phyloP scores from a whole-genome alignment of 495 filamentous ascomycete genomes.

The Echria macrotheca region DNA sequence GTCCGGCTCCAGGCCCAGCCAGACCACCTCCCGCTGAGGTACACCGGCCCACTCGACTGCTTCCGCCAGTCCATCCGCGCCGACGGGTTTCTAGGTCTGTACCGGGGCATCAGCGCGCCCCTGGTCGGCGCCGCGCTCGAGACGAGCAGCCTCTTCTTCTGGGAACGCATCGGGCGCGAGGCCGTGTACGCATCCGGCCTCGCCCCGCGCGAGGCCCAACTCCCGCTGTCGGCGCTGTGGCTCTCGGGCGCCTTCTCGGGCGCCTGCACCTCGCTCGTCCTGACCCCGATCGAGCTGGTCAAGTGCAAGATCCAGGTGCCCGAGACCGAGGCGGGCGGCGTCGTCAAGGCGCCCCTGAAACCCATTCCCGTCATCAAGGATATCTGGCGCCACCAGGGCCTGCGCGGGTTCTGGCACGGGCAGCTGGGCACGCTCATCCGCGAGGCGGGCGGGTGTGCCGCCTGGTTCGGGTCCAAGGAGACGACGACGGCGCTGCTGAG shows the following conservation, averaged over 20 bases:
- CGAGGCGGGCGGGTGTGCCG: slow-evolving; percentile 86
- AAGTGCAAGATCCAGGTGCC: slow-evolving; percentile 97
- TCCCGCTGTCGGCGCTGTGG: slow-evolving; percentile 69
- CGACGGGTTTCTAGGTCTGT: slow-evolving; percentile 75
- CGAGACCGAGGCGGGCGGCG: slow-evolving; percentile 26
- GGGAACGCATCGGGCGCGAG: slow-evolving; percentile 61
- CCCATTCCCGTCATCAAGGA: slow-evolving; percentile 59
- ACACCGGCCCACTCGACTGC: slow-evolving; percentile 86
- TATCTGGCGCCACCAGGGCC: slow-evolving; percentile 72
- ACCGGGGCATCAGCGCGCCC: slow-evolving; percentile 89
- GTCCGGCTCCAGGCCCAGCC: slow-evolving; percentile 77
- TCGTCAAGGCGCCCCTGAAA: slow-evolving; percentile 20
- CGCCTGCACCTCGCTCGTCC: slow-evolving; percentile 81
- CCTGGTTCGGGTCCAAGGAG: slow-evolving; percentile 96
- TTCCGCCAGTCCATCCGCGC: slow-evolving; percentile 75
- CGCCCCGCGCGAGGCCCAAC: slow-evolving; percentile 42
- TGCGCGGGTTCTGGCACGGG: slow-evolving; percentile 89
- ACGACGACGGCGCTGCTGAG: slow-evolving; percentile 63
- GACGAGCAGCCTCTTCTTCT: slow-evolving; percentile 91
- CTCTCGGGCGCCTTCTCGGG: slow-evolving; percentile 77
- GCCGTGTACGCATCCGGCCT: slow-evolving; percentile 53
- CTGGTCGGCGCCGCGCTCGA: slow-evolving; percentile 88
- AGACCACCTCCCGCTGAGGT: slow-evolving; percentile 72
- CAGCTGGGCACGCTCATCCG: slow-evolving; percentile 90
- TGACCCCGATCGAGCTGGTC: slow-evolving; percentile 94